These are phyloP conservation scores for Alternaria brassicae DNA, from an alignment of 2,329 filamentous ascomycete species.

Conservation along the genomic window DNA sequence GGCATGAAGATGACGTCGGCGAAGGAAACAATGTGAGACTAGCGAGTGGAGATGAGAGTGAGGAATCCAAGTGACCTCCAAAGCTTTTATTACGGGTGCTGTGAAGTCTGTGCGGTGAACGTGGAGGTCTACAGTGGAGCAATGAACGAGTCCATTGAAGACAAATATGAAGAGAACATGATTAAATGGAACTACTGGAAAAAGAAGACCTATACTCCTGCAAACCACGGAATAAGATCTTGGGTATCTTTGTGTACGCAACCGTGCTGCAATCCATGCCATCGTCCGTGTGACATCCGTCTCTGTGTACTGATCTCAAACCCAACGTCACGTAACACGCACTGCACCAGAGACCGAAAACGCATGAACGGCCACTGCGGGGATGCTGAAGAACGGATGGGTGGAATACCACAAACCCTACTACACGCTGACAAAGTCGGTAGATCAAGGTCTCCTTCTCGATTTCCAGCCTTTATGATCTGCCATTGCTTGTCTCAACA, in stretches of 20 bases:
- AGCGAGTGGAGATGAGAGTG: background rate
- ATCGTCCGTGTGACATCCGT: conserved; percentile 11
- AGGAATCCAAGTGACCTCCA: background rate
- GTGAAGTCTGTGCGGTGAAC: background rate
- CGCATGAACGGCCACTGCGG: background rate
- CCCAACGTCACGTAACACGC: conserved; percentile 15
- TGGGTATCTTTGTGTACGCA: conserved; percentile 21
- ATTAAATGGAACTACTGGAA: background rate
- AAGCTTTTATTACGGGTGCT: background rate
- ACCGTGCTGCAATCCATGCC: conserved; percentile 12
- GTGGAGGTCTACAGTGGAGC: background rate
- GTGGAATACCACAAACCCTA: background rate
- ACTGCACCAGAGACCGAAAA: conserved; percentile 10
- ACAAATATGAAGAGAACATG: background rate
- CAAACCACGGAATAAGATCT: conserved; percentile 21
- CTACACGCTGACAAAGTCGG: background rate
- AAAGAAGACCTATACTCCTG: conserved; percentile 1
- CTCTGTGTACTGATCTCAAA: conserved; percentile 16
- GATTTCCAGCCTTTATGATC: background rate
- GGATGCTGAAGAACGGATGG: background rate
- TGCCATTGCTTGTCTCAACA: background rate
- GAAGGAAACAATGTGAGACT: background rate
- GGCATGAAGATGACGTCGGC: conserved; percentile 18
- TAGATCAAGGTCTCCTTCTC: background rate
- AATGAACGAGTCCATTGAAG: background rate